Conservation (phyloP, 2,329 filamentous ascomycete species). For the Botryotinia convoluta region DNA sequence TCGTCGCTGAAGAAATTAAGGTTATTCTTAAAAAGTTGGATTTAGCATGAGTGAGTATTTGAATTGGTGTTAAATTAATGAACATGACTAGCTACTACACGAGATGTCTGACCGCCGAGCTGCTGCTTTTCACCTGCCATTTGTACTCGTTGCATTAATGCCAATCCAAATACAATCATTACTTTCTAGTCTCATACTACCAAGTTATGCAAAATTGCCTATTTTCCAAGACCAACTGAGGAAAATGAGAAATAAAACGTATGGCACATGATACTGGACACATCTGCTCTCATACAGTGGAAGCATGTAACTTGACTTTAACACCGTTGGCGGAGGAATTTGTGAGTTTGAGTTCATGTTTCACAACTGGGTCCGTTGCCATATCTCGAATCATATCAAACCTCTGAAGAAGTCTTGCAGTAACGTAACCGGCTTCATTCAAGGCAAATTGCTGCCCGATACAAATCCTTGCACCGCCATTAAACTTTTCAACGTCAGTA, state of each 20-base stretch:
- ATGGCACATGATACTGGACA: not conserved
- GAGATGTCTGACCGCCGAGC: not conserved
- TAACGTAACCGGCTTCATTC: slow-evolving; percentile 22
- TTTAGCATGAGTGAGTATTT: not conserved
- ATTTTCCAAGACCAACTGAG: not conserved
- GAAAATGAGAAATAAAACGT: not conserved
- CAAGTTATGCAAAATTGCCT: not conserved
- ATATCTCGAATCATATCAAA: slow-evolving; percentile 36
- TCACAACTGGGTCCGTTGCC: slow-evolving; percentile 56
- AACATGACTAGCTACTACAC: not conserved
- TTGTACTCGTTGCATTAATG: not conserved
- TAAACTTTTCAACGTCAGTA: slow-evolving; percentile 18
- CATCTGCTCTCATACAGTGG: not conserved
- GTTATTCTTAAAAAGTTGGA: slow-evolving; percentile 40
- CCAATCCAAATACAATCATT: not conserved
- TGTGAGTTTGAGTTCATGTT: slow-evolving; percentile 24
- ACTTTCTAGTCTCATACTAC: not conserved
- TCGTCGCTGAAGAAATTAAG: slow-evolving; percentile 38
- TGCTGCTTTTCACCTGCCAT: not conserved
- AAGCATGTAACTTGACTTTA: slow-evolving; percentile 46
- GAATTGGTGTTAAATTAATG: not conserved
- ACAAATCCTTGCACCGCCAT: slow-evolving; percentile 46
- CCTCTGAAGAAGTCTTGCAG: slow-evolving; percentile 21
- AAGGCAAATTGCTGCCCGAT: slow-evolving; percentile 50
- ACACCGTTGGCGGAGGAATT: slow-evolving; percentile 56